Conservation (phyloP, 2,329 filamentous ascomycete species). For the Verruconis gallopava region DNA sequence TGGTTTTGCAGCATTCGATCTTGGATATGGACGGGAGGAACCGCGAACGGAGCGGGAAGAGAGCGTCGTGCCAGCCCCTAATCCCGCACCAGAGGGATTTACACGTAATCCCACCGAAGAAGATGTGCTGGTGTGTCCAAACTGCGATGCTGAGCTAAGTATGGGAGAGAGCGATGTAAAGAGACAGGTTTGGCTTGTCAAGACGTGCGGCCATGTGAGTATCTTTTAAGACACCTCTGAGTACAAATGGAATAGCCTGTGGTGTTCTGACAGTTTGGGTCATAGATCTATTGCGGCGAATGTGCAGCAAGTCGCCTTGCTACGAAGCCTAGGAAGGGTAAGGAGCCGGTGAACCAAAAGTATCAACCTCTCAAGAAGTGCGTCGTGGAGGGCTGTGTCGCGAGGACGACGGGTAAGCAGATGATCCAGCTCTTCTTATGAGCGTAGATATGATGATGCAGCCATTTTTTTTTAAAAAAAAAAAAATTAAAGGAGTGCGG, state of each 20-base stretch:
- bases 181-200: constrained; percentile 85
- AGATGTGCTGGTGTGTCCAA: constrained; percentile 67
- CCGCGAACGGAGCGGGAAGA: constrained; percentile 24
- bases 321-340: constrained; percentile 27
- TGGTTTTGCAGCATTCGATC: constrained; percentile 29
- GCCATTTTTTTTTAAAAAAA: too few relatives aligned
- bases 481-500: too few relatives aligned
- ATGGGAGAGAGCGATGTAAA: constrained; percentile 55
- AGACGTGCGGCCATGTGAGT: constrained; percentile 81
- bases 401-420: constrained; percentile 20
- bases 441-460: too few relatives aligned
- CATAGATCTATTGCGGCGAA: constrained; percentile 40
- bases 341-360: constrained; percentile 17
- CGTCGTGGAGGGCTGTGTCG: constrained; percentile 31
- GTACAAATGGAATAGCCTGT: too few relatives aligned
- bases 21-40: constrained; percentile 21
- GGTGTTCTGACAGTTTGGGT: not conserved
- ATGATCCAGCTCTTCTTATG: constrained; percentile 32
- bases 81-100: constrained; percentile 54
- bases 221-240: not conserved
- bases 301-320: constrained; percentile 31
- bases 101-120: constrained; percentile 63
- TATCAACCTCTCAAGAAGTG: constrained; percentile 31
- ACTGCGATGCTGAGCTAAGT: constrained; percentile 73
- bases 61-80: constrained; percentile 52